Conservation (phyloP, 2,329 filamentous ascomycete genomes). For the Didymella keratinophila region DNA sequence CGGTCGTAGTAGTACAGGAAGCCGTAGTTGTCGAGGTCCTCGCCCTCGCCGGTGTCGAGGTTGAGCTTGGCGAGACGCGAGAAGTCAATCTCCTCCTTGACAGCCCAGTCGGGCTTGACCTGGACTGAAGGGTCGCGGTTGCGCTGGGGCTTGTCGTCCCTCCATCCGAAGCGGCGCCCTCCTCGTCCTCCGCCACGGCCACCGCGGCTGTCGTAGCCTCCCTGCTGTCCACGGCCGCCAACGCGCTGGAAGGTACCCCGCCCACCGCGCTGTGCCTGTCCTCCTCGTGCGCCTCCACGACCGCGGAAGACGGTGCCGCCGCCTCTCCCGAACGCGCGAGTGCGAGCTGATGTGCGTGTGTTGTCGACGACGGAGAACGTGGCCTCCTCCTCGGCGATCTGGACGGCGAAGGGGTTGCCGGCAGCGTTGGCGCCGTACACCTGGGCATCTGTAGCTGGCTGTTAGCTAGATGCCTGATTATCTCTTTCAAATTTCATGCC, state of each 20-base stretch:
- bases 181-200: constrained; percentile 74
- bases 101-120: constrained; percentile 93
- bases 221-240: constrained; percentile 70
- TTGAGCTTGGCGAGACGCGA: constrained; percentile 94
- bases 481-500: no score
- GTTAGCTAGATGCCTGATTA: not conserved
- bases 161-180: constrained; percentile 94
- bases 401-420: constrained; percentile 81
- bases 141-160: constrained; percentile 96
- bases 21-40: constrained; percentile 93
- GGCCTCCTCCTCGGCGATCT: constrained; percentile 92
- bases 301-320: constrained; percentile 89
- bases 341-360: constrained; percentile 83
- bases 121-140: constrained; percentile 96
- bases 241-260: constrained; percentile 77
- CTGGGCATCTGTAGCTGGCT: constrained; percentile 76
- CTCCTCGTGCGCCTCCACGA: constrained; percentile 78
- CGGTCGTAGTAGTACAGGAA: constrained; percentile 99
- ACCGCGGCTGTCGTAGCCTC: constrained; percentile 72
- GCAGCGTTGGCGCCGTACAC: constrained; percentile 91
- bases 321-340: constrained; percentile 80
- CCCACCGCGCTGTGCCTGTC: constrained; percentile 74
- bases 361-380: constrained; percentile 99
- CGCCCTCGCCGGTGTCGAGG: constrained; percentile 90
- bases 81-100: constrained; percentile 99